Conservation (phyloP, 176 grass and related monocot genomes). For the Carex littledalei region DNA sequence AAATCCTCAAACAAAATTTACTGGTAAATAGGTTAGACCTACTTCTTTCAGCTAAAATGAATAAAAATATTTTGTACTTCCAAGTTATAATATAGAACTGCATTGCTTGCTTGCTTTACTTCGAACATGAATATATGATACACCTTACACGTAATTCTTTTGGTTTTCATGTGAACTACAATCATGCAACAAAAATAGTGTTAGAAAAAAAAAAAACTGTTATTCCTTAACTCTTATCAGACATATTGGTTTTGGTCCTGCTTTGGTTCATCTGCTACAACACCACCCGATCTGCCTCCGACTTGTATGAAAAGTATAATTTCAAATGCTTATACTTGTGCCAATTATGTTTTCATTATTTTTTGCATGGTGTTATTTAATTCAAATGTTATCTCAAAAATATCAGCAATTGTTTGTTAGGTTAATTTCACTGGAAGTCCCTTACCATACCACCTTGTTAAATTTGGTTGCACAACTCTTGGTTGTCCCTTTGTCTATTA, state of each 20-base stretch:
- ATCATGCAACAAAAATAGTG: background rate
- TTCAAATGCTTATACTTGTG: background rate
- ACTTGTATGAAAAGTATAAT: conserved; percentile 53
- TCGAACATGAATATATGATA: background rate
- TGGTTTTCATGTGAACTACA: background rate
- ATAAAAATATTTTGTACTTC: background rate
- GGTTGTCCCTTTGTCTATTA: background rate
- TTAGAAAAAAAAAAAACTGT: background rate
- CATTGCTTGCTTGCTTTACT: background rate
- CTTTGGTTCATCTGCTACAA: conserved; percentile 83
- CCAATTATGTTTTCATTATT: background rate
- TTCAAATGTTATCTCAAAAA: background rate
- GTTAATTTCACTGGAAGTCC: background rate
- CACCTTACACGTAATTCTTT: background rate
- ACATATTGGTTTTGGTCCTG: conserved; percentile 64
- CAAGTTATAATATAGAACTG: background rate
- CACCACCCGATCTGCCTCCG: conserved; percentile 46
- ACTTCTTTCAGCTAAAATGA: background rate
- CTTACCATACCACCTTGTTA: background rate
- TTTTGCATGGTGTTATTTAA: background rate
- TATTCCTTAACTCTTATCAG: conserved; percentile 28
- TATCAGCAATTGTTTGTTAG: background rate
- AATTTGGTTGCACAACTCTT: background rate
- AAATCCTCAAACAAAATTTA: background rate
- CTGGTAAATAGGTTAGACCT: background rate